Evolutionary conservation across 345 rosid genomes (phyloP).

Genomic region (Firmiana major): DNA sequence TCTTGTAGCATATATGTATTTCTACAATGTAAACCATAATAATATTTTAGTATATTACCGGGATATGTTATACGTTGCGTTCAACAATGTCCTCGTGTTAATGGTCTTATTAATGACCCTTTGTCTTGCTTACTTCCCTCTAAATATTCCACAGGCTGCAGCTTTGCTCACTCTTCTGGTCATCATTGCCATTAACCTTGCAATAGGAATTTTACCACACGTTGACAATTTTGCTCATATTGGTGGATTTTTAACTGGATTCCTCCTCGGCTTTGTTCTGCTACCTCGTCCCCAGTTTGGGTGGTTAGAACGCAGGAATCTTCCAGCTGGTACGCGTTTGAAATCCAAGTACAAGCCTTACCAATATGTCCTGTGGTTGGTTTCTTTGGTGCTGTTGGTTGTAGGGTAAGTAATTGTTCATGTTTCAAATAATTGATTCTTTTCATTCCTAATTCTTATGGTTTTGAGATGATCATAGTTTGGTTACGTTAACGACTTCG

Average conservation of each 20-base stretch:
- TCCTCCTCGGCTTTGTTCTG: constrained; percentile 74
- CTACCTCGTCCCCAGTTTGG: constrained; percentile 82
- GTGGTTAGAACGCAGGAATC: constrained; percentile 49
- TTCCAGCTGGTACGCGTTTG: constrained; percentile 41
- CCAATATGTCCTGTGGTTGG: constrained; percentile 61
- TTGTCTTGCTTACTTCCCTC: neutral
- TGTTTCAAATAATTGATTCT: neutral
- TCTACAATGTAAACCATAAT: neutral
- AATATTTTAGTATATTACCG: neutral
- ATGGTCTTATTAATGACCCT: neutral
- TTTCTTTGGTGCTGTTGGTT: constrained; percentile 50
- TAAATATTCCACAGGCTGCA: constrained; percentile 50
- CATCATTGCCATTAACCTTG: constrained; percentile 67
- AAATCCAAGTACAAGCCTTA: constrained; percentile 67
- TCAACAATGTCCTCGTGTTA: neutral
- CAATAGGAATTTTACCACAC: constrained; percentile 78
- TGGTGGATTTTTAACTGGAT: constrained; percentile 86
- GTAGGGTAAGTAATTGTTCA: constrained; percentile 44
- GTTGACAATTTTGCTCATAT: constrained; percentile 89
- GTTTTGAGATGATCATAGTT: neutral
- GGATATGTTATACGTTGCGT: neutral
- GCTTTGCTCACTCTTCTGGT: constrained; percentile 70
- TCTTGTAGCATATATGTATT: neutral
- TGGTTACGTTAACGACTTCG: neutral
- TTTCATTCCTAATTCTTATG: neutral